phyloP scores from a whole-genome alignment of 345 rosid genomes.

The Alliaria petiolata region DNA sequence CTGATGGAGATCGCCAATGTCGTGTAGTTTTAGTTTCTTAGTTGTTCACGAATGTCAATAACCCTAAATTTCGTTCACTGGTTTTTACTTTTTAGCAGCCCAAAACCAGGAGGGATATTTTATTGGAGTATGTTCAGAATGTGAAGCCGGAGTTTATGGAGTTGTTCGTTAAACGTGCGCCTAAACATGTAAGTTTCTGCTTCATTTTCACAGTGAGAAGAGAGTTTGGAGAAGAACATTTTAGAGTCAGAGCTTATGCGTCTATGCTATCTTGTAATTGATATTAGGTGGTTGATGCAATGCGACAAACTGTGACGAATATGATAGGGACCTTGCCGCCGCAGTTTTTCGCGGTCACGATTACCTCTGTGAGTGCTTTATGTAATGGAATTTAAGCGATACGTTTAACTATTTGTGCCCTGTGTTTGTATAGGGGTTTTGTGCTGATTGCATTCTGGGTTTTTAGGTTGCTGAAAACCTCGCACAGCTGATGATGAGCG shows the following conservation, averaged over 20 bases:
- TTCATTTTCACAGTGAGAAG: neutral
- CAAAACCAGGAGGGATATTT: slow-evolving; percentile 69
- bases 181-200: slow-evolving; percentile 55
- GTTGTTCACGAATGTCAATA: neutral
- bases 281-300: slow-evolving; percentile 89
- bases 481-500: slow-evolving; percentile 94
- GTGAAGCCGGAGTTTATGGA: slow-evolving; percentile 98
- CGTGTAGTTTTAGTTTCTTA: neutral
- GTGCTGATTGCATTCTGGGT: neutral
- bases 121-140: slow-evolving; percentile 87
- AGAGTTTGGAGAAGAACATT: neutral
- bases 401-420: neutral
- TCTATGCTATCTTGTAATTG: slow-evolving; percentile 1
- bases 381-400: neutral
- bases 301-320: slow-evolving; percentile 90
- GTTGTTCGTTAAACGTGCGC: slow-evolving; percentile 82
- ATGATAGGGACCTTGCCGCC: slow-evolving; percentile 98
- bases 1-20: neutral
- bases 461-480: slow-evolving; percentile 98
- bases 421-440: slow-evolving; percentile 8
- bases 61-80: slow-evolving; percentile 2
- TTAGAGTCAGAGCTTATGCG: neutral
- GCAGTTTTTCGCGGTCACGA: slow-evolving; percentile 76
- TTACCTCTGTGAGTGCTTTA: slow-evolving; percentile 65
- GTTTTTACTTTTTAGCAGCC: slow-evolving; percentile 34